Base-by-base conservation (phyloP, 2,329 filamentous ascomycete species). In the Alternaria metachromatica region DNA sequence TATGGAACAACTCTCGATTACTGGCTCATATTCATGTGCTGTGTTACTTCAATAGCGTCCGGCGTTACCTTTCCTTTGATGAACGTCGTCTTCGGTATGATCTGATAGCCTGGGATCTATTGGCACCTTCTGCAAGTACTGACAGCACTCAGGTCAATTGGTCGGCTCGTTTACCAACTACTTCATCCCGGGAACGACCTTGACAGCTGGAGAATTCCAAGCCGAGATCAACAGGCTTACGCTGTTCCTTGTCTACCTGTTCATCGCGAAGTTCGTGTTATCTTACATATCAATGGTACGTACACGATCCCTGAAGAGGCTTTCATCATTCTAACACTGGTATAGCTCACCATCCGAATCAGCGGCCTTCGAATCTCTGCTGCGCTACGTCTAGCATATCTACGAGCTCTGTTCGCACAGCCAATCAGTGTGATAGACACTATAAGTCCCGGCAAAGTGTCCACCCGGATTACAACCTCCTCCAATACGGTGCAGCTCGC, bases 91-190 rank as follows among this genome's bases (percentile, higher is more conserved):
- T 87, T 89, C 72, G 87, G 87, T 67, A 77, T 78, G 41, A 61
- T 3, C 21, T 37, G 25, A 18, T 30, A 33, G 9, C 3, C 21
- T 15, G n/a, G 15, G 2, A 53, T 21, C 15, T 5, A 2, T 5
- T 18, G 20, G 37, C 13, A 9, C 3, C 20, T 12, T 41, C 5
- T 6, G 4, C 15, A 11, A 26, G 6, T 25, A 45, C 60, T 62
- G 41, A 66, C 10, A 18, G 13, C 4, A 8, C 53, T 10, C 63
- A 80, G 74, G 78, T 26, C 73, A 79, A 59, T 74, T 79, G 2
- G 83, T 88, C 49, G 85, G 85, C 8, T 80, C 83, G 9, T 89
- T 90, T 68, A 87, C 84, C 56, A 77, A 80, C n/a, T 90, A 89
- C 72, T 86, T 86, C 60, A 78, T 79, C 0, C 83, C 83, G 13